phyloP scores from a whole-genome alignment of 2,329 filamentous ascomycete species.

The Lasiodiplodia sp. region DNA sequence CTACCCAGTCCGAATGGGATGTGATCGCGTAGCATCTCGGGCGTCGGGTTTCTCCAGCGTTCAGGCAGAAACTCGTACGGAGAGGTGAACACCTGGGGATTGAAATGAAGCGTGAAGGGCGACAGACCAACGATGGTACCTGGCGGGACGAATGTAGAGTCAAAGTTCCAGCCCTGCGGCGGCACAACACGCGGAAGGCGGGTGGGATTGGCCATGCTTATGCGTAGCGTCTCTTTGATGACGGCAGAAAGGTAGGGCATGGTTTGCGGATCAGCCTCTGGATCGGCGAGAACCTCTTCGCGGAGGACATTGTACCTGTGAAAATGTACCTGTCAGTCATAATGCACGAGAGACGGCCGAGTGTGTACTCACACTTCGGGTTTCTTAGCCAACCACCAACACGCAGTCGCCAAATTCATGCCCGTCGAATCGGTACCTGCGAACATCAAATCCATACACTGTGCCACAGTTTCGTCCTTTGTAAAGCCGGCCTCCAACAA shows the following conservation, averaged over 20 bases:
- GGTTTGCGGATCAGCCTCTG: constrained; percentile 33
- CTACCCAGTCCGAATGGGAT: constrained; percentile 44
- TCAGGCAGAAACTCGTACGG: constrained; percentile 37
- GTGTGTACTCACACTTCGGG: constrained; percentile 49
- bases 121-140: constrained; percentile 41
- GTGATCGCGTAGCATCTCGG: constrained; percentile 44
- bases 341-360: background rate
- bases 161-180: constrained; percentile 23
- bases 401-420: constrained; percentile 59
- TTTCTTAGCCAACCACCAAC: constrained; percentile 54
- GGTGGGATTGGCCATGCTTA: constrained; percentile 40
- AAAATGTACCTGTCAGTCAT: background rate
- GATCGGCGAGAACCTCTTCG: constrained; percentile 42
- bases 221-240: constrained; percentile 43
- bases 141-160: constrained; percentile 37
- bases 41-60: constrained; percentile 39
- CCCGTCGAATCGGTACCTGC: constrained; percentile 46
- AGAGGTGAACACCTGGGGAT: constrained; percentile 37
- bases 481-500: constrained; percentile 55
- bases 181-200: constrained; percentile 37
- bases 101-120: constrained; percentile 37
- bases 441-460: constrained; percentile 62
- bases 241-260: constrained; percentile 44
- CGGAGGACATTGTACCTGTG: constrained; percentile 45
- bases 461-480: constrained; percentile 54